Conservation (phyloP, 1,284 basidiomycete genomes). For the Pascua sp. region DNA sequence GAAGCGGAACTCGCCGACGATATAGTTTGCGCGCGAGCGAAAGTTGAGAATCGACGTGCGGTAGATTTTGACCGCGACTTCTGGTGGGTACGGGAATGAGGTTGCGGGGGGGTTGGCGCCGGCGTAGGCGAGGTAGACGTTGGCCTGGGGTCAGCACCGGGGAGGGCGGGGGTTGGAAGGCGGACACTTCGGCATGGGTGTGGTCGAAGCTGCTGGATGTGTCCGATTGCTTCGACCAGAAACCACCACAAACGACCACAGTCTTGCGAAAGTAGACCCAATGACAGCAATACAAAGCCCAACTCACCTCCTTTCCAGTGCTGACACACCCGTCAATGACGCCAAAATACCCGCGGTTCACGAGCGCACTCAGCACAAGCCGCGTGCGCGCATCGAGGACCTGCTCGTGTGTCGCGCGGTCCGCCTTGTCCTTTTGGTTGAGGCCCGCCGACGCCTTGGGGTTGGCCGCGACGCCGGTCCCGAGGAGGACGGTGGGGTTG, state of each 20-base stretch:
- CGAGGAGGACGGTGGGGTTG: constrained; percentile 52
- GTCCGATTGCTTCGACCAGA: too few relatives aligned
- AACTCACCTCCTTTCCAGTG: constrained; percentile 85
- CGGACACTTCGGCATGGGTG: too few relatives aligned
- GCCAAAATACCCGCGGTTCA: constrained; percentile 76
- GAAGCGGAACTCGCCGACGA: constrained; percentile 86
- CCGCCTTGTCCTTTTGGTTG: constrained; percentile 86
- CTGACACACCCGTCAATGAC: constrained; percentile 90
- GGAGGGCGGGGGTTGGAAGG: too few relatives aligned
- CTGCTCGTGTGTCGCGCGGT: constrained; percentile 90
- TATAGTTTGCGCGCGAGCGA: constrained; percentile 94
- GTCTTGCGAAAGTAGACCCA: background rate
- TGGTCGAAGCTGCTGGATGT: too few relatives aligned
- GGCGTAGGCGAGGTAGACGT: constrained; percentile 82
- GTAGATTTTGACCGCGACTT: constrained; percentile 95
- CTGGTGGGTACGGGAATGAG: constrained; percentile 54
- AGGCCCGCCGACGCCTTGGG: constrained; percentile 83
- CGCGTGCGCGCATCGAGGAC: constrained; percentile 88
- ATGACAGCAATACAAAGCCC: background rate
- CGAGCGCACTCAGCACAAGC: constrained; percentile 88
- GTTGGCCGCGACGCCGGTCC: constrained; percentile 75
- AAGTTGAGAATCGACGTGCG: constrained; percentile 97
- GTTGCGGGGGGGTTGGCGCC: constrained; percentile 54
- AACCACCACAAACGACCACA: too few relatives aligned
- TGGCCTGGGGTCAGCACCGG: constrained; percentile 65